Conservation (phyloP, 331 rosid species). For the Pyracantha coccinea region DNA sequence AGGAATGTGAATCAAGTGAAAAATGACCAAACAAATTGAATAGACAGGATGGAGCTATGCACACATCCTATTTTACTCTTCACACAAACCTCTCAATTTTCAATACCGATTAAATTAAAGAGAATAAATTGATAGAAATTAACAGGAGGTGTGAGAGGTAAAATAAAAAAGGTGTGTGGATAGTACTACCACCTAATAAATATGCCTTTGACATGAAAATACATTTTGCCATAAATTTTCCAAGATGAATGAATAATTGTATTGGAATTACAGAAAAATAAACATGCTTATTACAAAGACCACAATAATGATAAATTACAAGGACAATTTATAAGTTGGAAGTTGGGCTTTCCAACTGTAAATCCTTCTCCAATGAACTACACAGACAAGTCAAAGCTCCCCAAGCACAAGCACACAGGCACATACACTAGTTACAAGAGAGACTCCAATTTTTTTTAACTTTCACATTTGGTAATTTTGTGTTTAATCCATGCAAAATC, state of each 20-base stretch:
- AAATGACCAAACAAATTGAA: not conserved
- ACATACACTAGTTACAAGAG: not conserved
- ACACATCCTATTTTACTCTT: no score
- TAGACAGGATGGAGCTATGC: not conserved
- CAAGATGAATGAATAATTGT: not conserved
- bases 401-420: not conserved
- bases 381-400: not conserved
- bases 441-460: not conserved
- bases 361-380: not conserved
- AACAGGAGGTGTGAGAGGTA: no score
- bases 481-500: conserved; percentile 64
- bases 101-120: no score
- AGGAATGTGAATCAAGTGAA: not conserved
- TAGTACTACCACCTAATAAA: no score
- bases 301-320: not conserved
- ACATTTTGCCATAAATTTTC: not conserved
- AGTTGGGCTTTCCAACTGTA: conserved; percentile 3
- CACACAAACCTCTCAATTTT: no score
- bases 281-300: not conserved
- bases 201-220: not conserved
- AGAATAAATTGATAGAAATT: no score
- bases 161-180: no score
- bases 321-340: not conserved
- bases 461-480: not conserved
- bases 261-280: not conserved